Evolutionary conservation across 23 red algal species (phyloP), one percentile per base, ranked within the genome.

Genomic region (Agarophyton chilense): DNA sequence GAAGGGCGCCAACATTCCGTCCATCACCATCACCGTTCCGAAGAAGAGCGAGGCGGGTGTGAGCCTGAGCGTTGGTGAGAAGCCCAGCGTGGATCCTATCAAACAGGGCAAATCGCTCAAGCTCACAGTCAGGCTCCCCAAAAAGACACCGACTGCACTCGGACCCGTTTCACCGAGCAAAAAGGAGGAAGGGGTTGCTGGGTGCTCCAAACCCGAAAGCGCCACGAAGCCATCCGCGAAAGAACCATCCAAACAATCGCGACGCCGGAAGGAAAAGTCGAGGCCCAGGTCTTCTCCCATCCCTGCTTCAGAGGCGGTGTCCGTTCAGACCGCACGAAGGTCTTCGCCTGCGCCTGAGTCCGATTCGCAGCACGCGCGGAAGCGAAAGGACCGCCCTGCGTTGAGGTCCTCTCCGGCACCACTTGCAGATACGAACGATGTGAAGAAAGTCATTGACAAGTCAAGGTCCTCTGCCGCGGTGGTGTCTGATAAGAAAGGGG

Each of bases 351-450:
- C 38, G 40, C 68, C 68, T 4, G 10, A 12, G 38, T 29, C 38
- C 40, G 68, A 74, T 25, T 29, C 68, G 0, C 16, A 74, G 16
- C 4, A 45, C 0, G 10, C 5, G 17, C 13, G 10, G 2, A 45
- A 26, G 33, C 29, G 43, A 1, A 74, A 74, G 12, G 31, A 35
- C 32, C 21, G 60, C 9, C 60, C 31, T 12, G 4, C 60, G 60
- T 36, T 65, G 26, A 35, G 60, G 31, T 65, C 60, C 16, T 65
- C 60, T 65, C 60, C 60, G n/a, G n/a, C n/a, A n/a, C n/a, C n/a
- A n/a, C n/a, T n/a, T n/a, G n/a, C n/a, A n/a, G n/a, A n/a, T n/a
- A n/a, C n/a, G n/a, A n/a, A n/a, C n/a, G n/a, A n/a, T n/a, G n/a
- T n/a, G n/a, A n/a, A n/a, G n/a, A n/a, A n/a, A n/a, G n/a, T n/a